Percentiles rank a stretch among this genome's conserved stretches.
These are phyloP conservation scores for Aureobasidium sp. DNA, from an alignment of 2,329 filamentous ascomycete species.

Conservation along the genomic window DNA sequence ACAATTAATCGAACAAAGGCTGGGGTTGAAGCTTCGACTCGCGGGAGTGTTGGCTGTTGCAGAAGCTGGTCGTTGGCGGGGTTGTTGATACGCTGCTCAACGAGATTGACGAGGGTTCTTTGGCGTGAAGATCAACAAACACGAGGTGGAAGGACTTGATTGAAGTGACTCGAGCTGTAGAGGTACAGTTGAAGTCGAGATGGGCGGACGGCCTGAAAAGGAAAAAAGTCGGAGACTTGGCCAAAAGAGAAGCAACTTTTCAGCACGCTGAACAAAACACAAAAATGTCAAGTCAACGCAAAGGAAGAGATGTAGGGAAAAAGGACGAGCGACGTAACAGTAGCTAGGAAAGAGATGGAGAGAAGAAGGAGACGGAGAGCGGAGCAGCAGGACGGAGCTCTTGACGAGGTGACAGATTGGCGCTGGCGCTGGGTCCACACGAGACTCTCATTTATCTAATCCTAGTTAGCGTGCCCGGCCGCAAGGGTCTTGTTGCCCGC, in stretches of 20 bases:
- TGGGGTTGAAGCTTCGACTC: constrained; percentile 6
- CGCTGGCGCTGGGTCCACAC: background rate
- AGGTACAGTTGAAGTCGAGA: background rate
- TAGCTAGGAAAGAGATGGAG: background rate
- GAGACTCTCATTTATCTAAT: background rate
- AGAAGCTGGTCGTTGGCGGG: background rate
- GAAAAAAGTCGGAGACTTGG: constrained; percentile 16
- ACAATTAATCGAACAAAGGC: constrained; percentile 12
- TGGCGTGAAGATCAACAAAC: background rate
- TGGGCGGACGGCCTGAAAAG: constrained; percentile 18
- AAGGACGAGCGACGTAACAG: constrained; percentile 8
- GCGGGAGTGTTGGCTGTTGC: background rate
- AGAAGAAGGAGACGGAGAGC: constrained; percentile 24
- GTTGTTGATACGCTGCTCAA: background rate
- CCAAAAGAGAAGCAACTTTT: constrained; percentile 7
- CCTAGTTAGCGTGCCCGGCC: constrained; percentile 1
- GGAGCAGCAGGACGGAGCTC: constrained; percentile 1
- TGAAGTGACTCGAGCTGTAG: background rate
- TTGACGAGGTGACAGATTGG: constrained; percentile 9
- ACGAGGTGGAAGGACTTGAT: background rate
- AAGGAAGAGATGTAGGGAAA: background rate
- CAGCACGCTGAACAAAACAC: background rate
- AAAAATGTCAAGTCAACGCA: background rate
- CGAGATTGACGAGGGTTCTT: background rate
- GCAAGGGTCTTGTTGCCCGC: background rate